Base-by-base conservation (phyloP, 1,284 basidiomycete genomes). In the Coriolopsis trogii region DNA sequence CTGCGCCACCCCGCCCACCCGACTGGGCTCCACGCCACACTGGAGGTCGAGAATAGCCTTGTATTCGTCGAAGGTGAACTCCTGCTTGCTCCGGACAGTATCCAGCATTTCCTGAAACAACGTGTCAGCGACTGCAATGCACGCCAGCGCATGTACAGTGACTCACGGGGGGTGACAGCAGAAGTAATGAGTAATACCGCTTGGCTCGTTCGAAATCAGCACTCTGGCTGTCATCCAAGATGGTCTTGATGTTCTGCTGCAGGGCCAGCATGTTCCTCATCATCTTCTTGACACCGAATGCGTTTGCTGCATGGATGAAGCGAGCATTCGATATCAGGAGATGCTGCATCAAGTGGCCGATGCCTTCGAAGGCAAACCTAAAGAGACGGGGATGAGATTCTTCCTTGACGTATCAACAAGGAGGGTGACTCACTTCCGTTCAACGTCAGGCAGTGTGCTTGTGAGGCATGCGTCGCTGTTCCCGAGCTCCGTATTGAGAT, bases 201-300 rank as follows among this genome's bases (percentile, higher is more conserved):
- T 90, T 85, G 4, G 86, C 89, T 18, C 83, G 79, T 46, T 89
- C 82, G 55, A 98, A 88, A 55, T 89, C 83, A 5, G 84, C 81
- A 50, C 84, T 79, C 47, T 79, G 75, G 41, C 75, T 73, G 50
- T 82, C 80, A 46, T 80, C 74, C 3, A 83, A 80, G 46, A 95
- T 81, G 8, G 88, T 87, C 65, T 93, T 93, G 60, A 98, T 80
- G 62, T 92, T 91, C 68, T 99, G 96, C 67, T 97, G 95, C 21
- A 99, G 78, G 12, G 95, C 91, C 21, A 95, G 77, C 39, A 98
- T 89, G 70, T 98, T 97, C 37, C 95, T 84, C 62, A 87, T 73
- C 67, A 98, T 90, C 73, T 98, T 98, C 64, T 86, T 84, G 56
- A 95, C 84, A 0, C 96, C 96, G 49, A 86, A 82, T 0, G 74